These are phyloP conservation scores for Candida tetrigidarum DNA, from an alignment of 1,139 yeast species.

Conservation along the genomic window DNA sequence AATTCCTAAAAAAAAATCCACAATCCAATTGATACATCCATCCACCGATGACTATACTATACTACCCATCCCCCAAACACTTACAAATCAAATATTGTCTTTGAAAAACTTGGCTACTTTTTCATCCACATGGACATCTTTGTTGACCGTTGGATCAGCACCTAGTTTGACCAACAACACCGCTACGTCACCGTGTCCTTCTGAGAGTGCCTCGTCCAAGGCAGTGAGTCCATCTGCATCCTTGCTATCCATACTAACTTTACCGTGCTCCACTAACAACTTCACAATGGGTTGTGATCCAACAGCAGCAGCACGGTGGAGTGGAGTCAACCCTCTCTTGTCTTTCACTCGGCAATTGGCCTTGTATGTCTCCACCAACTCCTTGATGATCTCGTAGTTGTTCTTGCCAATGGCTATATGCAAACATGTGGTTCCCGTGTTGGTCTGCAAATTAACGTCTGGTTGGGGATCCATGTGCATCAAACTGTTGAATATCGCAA, in stretches of 20 bases:
- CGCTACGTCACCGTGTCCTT: conserved; percentile 85
- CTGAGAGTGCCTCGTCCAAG: conserved; percentile 88
- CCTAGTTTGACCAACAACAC: conserved; percentile 62
- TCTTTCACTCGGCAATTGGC: conserved; percentile 73
- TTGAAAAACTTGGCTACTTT: conserved; percentile 36
- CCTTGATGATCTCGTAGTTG: conserved; percentile 55
- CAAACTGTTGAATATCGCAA: conserved; percentile 48
- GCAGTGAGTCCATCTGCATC: conserved; percentile 86
- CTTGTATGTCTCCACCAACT: conserved; percentile 52
- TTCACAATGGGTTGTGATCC: conserved; percentile 65
- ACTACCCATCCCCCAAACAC: no score
- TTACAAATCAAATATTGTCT: conserved; percentile 6
- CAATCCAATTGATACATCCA: no score
- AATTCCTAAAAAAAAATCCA: no score
- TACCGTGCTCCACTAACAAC: conserved; percentile 53
- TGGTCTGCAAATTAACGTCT: conserved; percentile 54
- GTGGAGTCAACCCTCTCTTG: conserved; percentile 62
- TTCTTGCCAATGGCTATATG: conserved; percentile 79
- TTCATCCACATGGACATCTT: conserved; percentile 64
- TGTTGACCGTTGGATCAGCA: conserved; percentile 59
- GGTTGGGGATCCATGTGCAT: conserved; percentile 34
- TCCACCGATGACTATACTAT: no score
- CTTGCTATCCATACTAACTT: conserved; percentile 67
- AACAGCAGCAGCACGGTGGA: conserved; percentile 84
- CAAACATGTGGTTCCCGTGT: conserved; percentile 72